Base-by-base conservation (phyloP, 495 filamentous ascomycete genomes). In the Aspergillus funiculosus region DNA sequence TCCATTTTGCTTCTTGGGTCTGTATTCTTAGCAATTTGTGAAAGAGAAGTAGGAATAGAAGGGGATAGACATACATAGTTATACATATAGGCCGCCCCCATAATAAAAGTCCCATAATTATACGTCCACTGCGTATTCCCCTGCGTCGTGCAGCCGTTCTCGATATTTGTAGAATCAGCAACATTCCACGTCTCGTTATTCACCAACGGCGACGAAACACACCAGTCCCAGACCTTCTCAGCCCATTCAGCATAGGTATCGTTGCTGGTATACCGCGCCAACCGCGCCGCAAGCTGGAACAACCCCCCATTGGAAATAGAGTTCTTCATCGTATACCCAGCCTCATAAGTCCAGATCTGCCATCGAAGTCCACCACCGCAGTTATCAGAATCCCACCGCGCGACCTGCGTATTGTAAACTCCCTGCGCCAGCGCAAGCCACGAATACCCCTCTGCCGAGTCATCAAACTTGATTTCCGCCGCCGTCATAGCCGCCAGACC, bases 321-420 rank as follows among this genome's bases (percentile, higher is more conserved):
- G n/a, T n/a, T 86, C 88, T 66, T 87, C 82, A 67, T 89, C 87
- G 37, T 71, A 51, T 82, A 90, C 3, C 87, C 87, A 32, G 71
- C 74, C 53, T 89, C 87, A 39, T 73, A 81, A 3, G 75, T 71
- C 58, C 81, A 86, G 45, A 89, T 85, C 68, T 94, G 87, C 88
- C 88, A 94, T 18, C 75, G 62, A 40, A 94, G 58, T 4, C 86
- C 86, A 22, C 86, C 86, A 25, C 65, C 65, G 52, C 86, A 90
- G 7, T 64, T 71, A 1, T 64, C 61, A 1, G 61, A 67, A 61
- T 91, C 78, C 87, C 87, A 94, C 10, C 85, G 72, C 3, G 29
- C 46, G 14, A 72, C 73, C 56, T 86, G 83, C 2, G 74, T 74
- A 60, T 88, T 86, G 64, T 87, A 89, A 9, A 81, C 83, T 14